Base-by-base conservation (phyloP, 2,329 filamentous ascomycete genomes). In the Whalleya microplaca region DNA sequence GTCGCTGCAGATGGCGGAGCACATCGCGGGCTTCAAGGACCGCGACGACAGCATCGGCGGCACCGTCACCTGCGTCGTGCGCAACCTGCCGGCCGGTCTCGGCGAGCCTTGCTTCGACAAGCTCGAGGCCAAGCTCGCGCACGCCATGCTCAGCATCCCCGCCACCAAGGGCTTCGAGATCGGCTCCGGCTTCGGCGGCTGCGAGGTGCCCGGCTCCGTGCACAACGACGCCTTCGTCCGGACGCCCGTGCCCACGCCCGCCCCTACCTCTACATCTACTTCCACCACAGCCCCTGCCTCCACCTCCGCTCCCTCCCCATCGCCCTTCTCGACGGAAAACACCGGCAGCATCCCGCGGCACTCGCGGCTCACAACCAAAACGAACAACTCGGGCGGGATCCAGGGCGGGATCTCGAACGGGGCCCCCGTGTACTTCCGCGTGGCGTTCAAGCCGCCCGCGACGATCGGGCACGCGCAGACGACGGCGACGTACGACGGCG, bases 91-190 rank as follows among this genome's bases (percentile, higher is more conserved):
- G 23, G 84, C 85, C 41, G 94, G 94, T 0, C 83, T 98, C 2
- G 95, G 95, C 57, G 95, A 98, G 81, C 95, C 94, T 0, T 90
- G 86, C 75, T 98, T 99, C 74, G 91, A 96, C 75, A 98, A 98
- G 80, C 82, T 98, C 44, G 93, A 99, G 79, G 95, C 95, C 7
- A 85, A 84, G 72, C 86, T 99, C 45, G 93, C 86, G 21, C 94
- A 98, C 71, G 95, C 91, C 48, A 98, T 99, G 91, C 84, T 98
- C 62, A 92, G 87, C 72, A 96, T 98, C 67, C 95, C 95, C 4
- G 92, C 95, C 2, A 94, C 90, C 40, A 99, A 98, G 78, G 94
- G 90, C 52, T 98, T 98, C 71, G 94, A 98, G 73, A 88, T 98
- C 64, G 95, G 95, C 52, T 96, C 91, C 51, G 95, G 95, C 12